Percentiles rank a stretch among this genome's conserved stretches.
Evolutionary conservation across 805 yeast species (phyloP).

Genomic region (Pichia manshurica): DNA sequence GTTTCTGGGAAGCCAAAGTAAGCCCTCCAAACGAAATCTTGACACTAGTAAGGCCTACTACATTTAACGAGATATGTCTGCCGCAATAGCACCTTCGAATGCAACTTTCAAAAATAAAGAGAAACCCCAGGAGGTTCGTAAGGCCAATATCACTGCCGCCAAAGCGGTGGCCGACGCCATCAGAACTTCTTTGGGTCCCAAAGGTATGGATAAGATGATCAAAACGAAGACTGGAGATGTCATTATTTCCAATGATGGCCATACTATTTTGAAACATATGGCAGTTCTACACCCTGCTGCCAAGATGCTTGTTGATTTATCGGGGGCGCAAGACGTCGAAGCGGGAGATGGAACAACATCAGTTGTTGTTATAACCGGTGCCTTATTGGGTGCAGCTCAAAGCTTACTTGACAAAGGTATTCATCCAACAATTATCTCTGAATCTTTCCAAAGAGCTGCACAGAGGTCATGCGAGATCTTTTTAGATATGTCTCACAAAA

Average conservation of each 20-base stretch:
- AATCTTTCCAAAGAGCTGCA: conserved; percentile 87
- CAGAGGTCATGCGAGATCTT: conserved; percentile 73
- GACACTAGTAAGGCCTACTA: too few species aligned
- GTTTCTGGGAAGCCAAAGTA: too few species aligned
- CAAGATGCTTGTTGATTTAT: conserved; percentile 89
- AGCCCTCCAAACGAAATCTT: too few species aligned
- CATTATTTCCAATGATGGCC: conserved; percentile 96
- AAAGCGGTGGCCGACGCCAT: conserved; percentile 94
- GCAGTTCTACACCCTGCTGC: conserved; percentile 99
- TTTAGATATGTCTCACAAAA: conserved; percentile 76
- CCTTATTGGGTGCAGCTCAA: conserved; percentile 92
- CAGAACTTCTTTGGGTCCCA: conserved; percentile 94
- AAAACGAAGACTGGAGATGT: conserved; percentile 89
- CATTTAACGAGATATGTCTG: conserved; percentile 7
- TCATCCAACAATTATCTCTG: conserved; percentile 94
- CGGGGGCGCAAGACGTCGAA: conserved; percentile 97
- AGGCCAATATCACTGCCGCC: conserved; percentile 84
- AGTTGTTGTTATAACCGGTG: conserved; percentile 93
- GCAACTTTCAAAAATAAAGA: conserved; percentile 90
- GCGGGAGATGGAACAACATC: conserved; percentile 99
- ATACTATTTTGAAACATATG: conserved; percentile 94
- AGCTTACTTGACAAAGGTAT: conserved; percentile 81
- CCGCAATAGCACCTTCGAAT: conserved; percentile 34
- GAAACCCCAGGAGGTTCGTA: conserved; percentile 91
- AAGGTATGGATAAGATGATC: conserved; percentile 99